Percentiles rank a stretch among this genome's conserved stretches.
Evolutionary conservation across 345 rosid genomes (phyloP).

Genomic region (Ceriops tagal): DNA sequence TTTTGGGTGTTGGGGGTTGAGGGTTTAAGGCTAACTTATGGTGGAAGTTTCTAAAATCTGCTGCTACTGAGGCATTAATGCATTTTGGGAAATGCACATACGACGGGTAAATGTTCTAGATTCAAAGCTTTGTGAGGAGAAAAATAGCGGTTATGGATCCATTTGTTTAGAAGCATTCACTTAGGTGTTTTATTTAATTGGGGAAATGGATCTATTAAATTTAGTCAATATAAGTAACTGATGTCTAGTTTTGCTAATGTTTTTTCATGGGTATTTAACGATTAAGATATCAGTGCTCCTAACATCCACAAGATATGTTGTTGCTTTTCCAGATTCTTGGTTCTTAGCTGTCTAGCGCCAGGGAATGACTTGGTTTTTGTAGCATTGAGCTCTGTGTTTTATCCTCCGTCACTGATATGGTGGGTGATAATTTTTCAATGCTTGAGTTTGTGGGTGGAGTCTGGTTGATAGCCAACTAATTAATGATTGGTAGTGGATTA

Average conservation of each 20-base stretch:
- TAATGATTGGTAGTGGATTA: constrained; percentile 44
- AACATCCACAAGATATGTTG: background rate
- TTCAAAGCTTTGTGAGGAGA: constrained; percentile 13
- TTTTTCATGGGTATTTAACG: background rate
- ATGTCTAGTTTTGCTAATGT: background rate
- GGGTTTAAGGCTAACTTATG: background rate
- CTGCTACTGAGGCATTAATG: constrained; percentile 22
- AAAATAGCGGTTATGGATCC: background rate
- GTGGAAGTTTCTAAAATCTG: constrained; percentile 16
- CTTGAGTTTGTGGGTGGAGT: constrained; percentile 18
- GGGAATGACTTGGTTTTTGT: constrained; percentile 28
- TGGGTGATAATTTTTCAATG: background rate
- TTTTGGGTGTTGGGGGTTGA: background rate
- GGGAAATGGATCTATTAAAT: background rate
- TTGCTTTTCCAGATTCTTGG: constrained; percentile 22
- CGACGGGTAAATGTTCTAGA: background rate
- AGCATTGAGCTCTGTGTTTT: constrained; percentile 10
- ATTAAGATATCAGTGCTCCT: background rate
- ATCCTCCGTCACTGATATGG: background rate
- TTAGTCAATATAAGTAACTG: background rate
- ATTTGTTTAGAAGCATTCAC: constrained; percentile 3
- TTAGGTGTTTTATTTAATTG: background rate
- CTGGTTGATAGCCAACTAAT: constrained; percentile 27
- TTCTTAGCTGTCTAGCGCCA: constrained; percentile 2
- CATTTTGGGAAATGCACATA: constrained; percentile 1